phyloP scores from a whole-genome alignment of 1,284 basidiomycete species.

The Leccinum pachyderme region DNA sequence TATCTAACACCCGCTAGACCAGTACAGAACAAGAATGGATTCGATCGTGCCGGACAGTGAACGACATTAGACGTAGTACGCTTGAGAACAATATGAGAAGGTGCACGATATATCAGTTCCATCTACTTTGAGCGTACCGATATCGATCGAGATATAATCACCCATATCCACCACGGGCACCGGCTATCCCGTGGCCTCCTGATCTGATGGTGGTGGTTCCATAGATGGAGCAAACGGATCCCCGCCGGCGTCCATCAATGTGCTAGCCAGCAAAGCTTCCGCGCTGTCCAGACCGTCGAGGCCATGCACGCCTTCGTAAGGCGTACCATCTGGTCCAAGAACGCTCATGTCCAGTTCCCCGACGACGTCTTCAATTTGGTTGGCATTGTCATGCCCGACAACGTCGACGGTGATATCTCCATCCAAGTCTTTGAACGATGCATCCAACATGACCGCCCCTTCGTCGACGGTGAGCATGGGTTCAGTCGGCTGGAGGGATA shows the following conservation, averaged over 20 bases:
- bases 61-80: not conserved
- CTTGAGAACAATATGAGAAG: not conserved
- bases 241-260: conserved; percentile 54
- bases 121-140: not conserved
- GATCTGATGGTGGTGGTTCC: conserved; percentile 17
- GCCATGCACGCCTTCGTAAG: conserved; percentile 52
- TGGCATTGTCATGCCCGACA: conserved; percentile 32
- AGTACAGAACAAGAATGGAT: not conserved
- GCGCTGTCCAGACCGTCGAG: conserved; percentile 51
- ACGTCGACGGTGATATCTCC: conserved; percentile 37
- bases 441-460: conserved; percentile 40
- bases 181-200: conserved; percentile 12
- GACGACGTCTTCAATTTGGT: conserved; percentile 31
- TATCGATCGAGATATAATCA: conserved; percentile 7
- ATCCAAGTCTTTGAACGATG: conserved; percentile 49
- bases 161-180: not conserved
- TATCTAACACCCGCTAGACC: not conserved
- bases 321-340: conserved; percentile 63
- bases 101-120: conserved; percentile 6
- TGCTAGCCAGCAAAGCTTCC: conserved; percentile 55
- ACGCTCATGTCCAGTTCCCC: conserved; percentile 55
- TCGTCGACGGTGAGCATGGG: conserved; percentile 35
- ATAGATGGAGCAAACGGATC: conserved; percentile 53
- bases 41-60: not conserved
- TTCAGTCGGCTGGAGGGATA: conserved; percentile 38